Percentiles rank a stretch among this genome's conserved stretches.
Conservation (phyloP, 2,329 filamentous ascomycete species). For the Neurospora sp. region DNA sequence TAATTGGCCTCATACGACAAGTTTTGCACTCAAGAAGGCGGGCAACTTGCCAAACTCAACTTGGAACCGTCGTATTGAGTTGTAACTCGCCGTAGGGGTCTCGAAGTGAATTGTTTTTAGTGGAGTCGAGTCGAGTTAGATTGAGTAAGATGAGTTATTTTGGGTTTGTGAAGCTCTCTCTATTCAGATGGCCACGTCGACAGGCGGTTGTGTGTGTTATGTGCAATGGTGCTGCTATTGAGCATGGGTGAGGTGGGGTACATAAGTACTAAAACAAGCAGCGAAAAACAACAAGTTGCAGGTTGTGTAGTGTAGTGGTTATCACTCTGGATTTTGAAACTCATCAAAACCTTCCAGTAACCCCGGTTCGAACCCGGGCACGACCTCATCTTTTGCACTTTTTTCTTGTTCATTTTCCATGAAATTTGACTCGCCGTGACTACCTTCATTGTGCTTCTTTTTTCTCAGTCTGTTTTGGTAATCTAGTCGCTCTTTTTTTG, state of each 20-base stretch:
- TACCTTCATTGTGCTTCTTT: neutral
- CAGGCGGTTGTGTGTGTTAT: neutral
- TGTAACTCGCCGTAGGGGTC: too few relatives aligned
- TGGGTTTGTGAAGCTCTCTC: neutral
- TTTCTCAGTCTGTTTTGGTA: neutral
- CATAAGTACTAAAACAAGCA: neutral
- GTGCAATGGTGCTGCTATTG: neutral
- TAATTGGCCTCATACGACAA: too few relatives aligned
- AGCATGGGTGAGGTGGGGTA: neutral
- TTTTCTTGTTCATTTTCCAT: neutral
- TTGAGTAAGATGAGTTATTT: too few relatives aligned
- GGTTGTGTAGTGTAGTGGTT: conserved; percentile 15
- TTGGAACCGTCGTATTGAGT: too few relatives aligned
- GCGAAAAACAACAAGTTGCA: neutral
- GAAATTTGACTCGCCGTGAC: neutral
- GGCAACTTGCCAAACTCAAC: too few relatives aligned
- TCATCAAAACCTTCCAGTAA: conserved; percentile 7
- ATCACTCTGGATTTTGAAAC: conserved; percentile 12
- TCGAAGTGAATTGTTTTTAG: too few relatives aligned
- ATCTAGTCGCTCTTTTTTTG: neutral
- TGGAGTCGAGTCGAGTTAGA: too few relatives aligned
- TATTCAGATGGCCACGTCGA: neutral
- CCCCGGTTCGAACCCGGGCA: conserved; percentile 15
- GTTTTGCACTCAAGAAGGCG: too few relatives aligned
- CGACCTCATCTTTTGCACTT: neutral